phyloP scores from a whole-genome alignment of 345 rosid genomes.

The Eutrema heterophyllum region DNA sequence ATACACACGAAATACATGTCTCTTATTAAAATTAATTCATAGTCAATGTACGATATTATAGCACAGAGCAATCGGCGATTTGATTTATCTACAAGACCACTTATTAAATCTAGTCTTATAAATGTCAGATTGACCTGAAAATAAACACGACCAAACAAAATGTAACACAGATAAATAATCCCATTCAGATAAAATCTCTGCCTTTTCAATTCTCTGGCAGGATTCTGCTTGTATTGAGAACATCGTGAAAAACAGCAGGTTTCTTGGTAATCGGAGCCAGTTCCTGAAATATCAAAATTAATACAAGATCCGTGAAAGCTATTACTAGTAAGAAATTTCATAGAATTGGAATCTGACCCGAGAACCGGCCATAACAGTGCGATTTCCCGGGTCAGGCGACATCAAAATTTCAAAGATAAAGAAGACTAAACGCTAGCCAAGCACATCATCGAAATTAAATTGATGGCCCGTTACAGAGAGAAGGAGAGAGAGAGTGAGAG shows the following conservation, averaged over 20 bases:
- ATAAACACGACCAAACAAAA: background rate
- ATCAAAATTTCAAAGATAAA: too few relatives aligned
- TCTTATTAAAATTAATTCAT: background rate
- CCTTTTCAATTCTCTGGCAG: background rate
- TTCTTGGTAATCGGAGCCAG: constrained; percentile 52
- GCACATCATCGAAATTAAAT: background rate
- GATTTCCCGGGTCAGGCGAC: background rate
- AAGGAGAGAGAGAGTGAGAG: background rate
- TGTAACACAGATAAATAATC: background rate
- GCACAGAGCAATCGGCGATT: background rate
- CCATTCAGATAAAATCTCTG: background rate
- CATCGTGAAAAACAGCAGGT: constrained; percentile 56
- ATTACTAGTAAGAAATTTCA: background rate
- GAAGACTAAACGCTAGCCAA: background rate
- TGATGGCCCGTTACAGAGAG: too few relatives aligned
- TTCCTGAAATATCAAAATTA: constrained; percentile 39
- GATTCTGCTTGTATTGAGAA: constrained; percentile 35
- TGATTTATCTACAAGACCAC: background rate
- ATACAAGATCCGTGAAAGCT: background rate
- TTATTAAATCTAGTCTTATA: constrained; percentile 3
- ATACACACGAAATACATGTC: background rate
- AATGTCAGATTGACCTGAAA: background rate
- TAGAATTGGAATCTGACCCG: background rate
- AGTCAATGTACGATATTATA: background rate
- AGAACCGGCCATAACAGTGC: background rate